phyloP scores from a whole-genome alignment of 176 grass and related monocot genomes.

The Miscanthus lutarioriparius region DNA sequence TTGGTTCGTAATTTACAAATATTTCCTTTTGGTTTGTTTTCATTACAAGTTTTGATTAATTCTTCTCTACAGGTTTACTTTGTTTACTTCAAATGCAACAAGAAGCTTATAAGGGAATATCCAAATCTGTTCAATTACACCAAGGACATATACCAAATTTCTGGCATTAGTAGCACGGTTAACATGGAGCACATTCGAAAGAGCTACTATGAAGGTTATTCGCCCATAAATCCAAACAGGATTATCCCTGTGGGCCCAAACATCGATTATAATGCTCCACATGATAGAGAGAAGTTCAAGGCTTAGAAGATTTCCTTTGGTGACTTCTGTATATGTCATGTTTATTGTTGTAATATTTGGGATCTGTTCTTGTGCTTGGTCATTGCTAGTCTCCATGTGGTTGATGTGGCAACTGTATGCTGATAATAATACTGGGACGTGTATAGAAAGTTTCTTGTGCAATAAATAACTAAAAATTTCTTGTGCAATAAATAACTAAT shows the following conservation, averaged over 20 bases:
- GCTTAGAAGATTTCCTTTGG: neutral
- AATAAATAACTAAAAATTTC: neutral
- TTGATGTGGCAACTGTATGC: neutral
- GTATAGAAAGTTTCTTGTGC: neutral
- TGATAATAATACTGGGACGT: neutral
- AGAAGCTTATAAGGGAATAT: slow-evolving; percentile 78
- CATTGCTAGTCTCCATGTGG: neutral
- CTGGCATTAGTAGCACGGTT: slow-evolving; percentile 71
- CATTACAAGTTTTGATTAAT: neutral
- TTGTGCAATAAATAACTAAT: neutral
- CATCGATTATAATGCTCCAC: slow-evolving; percentile 70
- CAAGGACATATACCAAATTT: slow-evolving; percentile 87
- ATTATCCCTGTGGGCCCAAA: slow-evolving; percentile 72
- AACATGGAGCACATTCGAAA: slow-evolving; percentile 81
- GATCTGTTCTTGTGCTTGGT: neutral
- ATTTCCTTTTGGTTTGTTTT: neutral
- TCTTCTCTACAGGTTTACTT: slow-evolving; percentile 61
- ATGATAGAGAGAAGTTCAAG: slow-evolving; percentile 68
- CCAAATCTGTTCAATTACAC: slow-evolving; percentile 91
- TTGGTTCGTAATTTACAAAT: neutral
- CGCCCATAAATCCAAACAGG: slow-evolving; percentile 66
- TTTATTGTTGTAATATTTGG: neutral
- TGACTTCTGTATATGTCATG: neutral
- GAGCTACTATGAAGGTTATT: slow-evolving; percentile 92
- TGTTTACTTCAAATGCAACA: slow-evolving; percentile 97